These are phyloP conservation scores for Fusarium globosum DNA, from an alignment of 2,329 filamentous ascomycete species.

Conservation along the genomic window DNA sequence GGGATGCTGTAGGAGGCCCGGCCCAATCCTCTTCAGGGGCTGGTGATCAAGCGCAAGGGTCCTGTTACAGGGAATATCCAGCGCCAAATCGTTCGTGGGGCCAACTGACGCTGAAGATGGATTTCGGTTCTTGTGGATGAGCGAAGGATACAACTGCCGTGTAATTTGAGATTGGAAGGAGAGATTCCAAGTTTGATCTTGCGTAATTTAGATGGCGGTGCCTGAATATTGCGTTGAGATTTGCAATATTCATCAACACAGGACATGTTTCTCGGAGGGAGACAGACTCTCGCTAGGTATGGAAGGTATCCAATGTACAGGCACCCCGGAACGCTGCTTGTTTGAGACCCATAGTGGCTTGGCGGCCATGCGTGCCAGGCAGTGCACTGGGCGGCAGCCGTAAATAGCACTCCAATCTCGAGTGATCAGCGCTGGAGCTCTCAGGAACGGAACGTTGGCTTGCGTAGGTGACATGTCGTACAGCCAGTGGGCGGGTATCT, in stretches of 20 bases:
- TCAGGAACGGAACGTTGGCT: slow-evolving; percentile 23
- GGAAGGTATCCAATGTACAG: background rate
- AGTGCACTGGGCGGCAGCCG: slow-evolving; percentile 23
- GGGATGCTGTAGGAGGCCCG: slow-evolving; percentile 24
- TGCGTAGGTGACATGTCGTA: slow-evolving; percentile 36
- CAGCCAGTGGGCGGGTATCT: background rate
- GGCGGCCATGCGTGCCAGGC: slow-evolving; percentile 15
- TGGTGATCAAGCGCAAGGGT: slow-evolving; percentile 31
- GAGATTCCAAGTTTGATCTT: background rate
- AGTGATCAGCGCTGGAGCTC: slow-evolving; percentile 17
- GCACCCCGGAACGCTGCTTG: slow-evolving; percentile 16
- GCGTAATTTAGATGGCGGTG: slow-evolving; percentile 5
- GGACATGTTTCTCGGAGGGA: background rate
- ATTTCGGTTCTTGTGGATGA: slow-evolving; percentile 13
- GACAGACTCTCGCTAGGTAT: slow-evolving; percentile 2
- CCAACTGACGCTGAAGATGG: slow-evolving; percentile 5
- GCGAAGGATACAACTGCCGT: slow-evolving; percentile 10
- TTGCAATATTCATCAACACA: background rate
- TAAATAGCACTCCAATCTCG: slow-evolving; percentile 29
- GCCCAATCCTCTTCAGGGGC: slow-evolving; percentile 33
- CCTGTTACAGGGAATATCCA: slow-evolving; percentile 15
- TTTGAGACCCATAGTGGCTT: slow-evolving; percentile 37
- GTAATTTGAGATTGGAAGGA: slow-evolving; percentile 2
- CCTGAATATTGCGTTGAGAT: background rate
- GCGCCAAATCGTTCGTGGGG: slow-evolving; percentile 8